Evolutionary conservation across 306 rosid species (phyloP).

Genomic region (Medicago ruthenica): DNA sequence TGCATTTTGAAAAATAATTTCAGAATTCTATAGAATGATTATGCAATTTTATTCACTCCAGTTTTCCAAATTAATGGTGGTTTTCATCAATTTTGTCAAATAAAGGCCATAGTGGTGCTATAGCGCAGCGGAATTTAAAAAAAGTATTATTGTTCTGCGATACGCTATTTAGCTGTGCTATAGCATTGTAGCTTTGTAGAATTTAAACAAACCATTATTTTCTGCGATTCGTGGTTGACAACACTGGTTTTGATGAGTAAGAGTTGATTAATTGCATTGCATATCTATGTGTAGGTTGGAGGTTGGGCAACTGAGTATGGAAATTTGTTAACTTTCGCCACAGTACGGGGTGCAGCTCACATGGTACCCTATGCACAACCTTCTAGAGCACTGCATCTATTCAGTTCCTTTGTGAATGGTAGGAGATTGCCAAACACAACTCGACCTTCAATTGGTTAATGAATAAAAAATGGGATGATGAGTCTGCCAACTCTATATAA

Average conservation of each 20-base stretch:
- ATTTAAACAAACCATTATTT: background rate
- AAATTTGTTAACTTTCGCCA: slow-evolving; percentile 74
- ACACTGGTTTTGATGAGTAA: background rate
- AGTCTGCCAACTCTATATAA: background rate
- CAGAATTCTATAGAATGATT: background rate
- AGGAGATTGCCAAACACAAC: slow-evolving; percentile 77
- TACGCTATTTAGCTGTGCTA: background rate
- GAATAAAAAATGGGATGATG: slow-evolving; percentile 23
- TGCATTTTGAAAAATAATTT: background rate
- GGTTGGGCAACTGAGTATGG: slow-evolving; percentile 93
- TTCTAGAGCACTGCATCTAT: slow-evolving; percentile 78
- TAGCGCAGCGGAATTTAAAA: background rate
- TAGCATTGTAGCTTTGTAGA: background rate
- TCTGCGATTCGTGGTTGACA: background rate
- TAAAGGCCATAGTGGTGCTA: background rate
- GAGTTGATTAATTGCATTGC: background rate
- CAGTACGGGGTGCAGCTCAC: slow-evolving; percentile 87
- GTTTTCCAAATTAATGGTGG: background rate
- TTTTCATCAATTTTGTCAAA: background rate
- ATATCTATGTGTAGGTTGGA: slow-evolving; percentile 53
- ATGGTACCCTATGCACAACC: slow-evolving; percentile 96
- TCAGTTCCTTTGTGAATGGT: slow-evolving; percentile 66
- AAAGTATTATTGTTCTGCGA: background rate
- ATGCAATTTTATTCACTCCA: slow-evolving; percentile 2
- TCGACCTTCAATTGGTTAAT: slow-evolving; percentile 53